Percentiles rank a stretch among this genome's conserved stretches.
Conservation (phyloP, 1,284 basidiomycete genomes). For the Neolentinus lepideus region DNA sequence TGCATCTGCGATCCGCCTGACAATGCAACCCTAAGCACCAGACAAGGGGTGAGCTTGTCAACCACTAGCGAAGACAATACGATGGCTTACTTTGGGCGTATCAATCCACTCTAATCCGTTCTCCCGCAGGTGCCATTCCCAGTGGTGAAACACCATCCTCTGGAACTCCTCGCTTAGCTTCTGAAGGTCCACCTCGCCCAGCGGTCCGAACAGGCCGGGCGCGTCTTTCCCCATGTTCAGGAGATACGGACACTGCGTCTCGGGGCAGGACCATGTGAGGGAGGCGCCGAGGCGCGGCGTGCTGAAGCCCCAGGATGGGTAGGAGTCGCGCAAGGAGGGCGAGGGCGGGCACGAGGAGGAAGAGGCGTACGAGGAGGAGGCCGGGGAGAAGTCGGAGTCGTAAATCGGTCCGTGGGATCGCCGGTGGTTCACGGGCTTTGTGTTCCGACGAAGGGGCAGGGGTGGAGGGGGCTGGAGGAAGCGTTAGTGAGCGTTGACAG, state of each 20-base stretch:
- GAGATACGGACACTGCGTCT: neutral
- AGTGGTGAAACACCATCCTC: neutral
- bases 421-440: neutral
- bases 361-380: neutral
- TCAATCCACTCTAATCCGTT: neutral
- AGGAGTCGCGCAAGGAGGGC: neutral
- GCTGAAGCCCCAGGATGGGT: neutral
- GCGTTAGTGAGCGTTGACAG: neutral
- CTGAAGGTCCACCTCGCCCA: neutral
- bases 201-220: neutral
- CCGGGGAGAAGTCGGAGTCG: constrained; percentile 1
- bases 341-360: neutral
- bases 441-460: neutral
- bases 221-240: neutral
- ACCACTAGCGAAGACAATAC: no score
- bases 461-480: neutral
- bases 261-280: neutral
- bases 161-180: neutral
- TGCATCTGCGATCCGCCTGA: no score
- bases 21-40: no score
- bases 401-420: neutral
- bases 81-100: neutral
- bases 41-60: no score
- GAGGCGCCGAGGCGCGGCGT: neutral
- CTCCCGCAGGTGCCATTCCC: neutral